A percentile compares a stretch with the other conserved stretches of the same genome.
These are phyloP conservation scores for Nicotiana benthamiana DNA, from an alignment of 257 asterid species.

Conservation along the genomic window DNA sequence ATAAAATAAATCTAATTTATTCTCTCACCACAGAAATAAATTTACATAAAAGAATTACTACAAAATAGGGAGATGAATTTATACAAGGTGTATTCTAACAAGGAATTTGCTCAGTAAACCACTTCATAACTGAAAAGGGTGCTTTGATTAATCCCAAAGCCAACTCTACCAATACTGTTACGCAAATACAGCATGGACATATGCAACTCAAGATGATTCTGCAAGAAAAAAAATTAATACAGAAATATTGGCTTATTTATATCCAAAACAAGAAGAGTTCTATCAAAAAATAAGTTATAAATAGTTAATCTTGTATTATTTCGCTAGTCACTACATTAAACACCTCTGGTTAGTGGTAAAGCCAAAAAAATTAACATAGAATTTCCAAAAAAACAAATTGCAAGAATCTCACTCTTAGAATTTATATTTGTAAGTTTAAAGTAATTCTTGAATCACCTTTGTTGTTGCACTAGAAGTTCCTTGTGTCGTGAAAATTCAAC, in stretches of 20 bases:
- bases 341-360: neutral
- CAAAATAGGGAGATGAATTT: neutral
- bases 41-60: neutral
- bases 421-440: too few relatives aligned
- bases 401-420: neutral
- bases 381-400: neutral
- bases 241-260: neutral
- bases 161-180: constrained; percentile 56
- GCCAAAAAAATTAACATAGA: too few relatives aligned
- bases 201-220: constrained; percentile 57
- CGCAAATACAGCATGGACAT: constrained; percentile 80
- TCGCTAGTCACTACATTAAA: neutral
- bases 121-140: constrained; percentile 31
- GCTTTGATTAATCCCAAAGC: constrained; percentile 54
- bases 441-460: neutral
- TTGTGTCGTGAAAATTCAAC: neutral
- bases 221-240: neutral
- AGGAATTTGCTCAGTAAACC: constrained; percentile 37
- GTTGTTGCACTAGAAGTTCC: neutral
- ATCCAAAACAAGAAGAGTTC: neutral
- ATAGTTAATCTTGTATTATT: neutral
- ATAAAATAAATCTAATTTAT: neutral
- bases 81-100: constrained; percentile 4
- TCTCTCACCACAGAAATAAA: neutral
- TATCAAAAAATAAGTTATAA: neutral